A percentile compares a stretch with the other conserved stretches of the same genome.
These are phyloP conservation scores for Colletotrichum sp. DNA, from an alignment of 2,329 filamentous ascomycete genomes.

Conservation along the genomic window DNA sequence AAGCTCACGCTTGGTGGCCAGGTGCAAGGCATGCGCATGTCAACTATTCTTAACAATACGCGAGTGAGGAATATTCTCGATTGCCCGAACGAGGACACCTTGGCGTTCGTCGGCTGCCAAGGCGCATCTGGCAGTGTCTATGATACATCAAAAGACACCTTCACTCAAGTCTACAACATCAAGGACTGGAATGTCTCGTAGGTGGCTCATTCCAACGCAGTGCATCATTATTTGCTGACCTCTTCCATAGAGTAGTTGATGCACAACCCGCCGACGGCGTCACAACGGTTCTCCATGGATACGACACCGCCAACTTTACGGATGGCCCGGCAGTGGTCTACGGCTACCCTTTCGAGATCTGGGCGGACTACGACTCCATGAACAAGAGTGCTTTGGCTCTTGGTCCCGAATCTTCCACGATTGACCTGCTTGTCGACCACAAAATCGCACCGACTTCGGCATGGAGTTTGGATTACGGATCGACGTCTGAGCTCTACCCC, in stretches of 20 bases:
- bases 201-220: neutral
- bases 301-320: slow-evolving; percentile 20
- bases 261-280: slow-evolving; percentile 2
- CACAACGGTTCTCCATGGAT: slow-evolving; percentile 15
- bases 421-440: slow-evolving; percentile 9
- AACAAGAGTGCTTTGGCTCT: slow-evolving; percentile 22
- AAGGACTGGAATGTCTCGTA: slow-evolving; percentile 21
- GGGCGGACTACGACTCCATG: slow-evolving; percentile 17
- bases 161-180: slow-evolving; percentile 9
- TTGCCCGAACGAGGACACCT: slow-evolving; percentile 1
- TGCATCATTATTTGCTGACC: neutral
- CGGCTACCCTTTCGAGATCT: slow-evolving; percentile 22
- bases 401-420: slow-evolving; percentile 21
- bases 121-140: slow-evolving; percentile 19
- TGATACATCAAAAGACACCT: slow-evolving; percentile 5
- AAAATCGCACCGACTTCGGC: slow-evolving; percentile 1
- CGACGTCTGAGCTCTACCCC: slow-evolving; percentile 17
- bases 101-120: slow-evolving; percentile 17
- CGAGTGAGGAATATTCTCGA: slow-evolving; percentile 17
- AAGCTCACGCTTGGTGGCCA: slow-evolving; percentile 20
- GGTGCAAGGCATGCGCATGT: slow-evolving; percentile 19
- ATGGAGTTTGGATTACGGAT: slow-evolving; percentile 22
- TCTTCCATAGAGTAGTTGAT: neutral
- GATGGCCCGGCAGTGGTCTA: slow-evolving; percentile 13
- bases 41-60: slow-evolving; percentile 19